Conservation (phyloP, 805 yeast species). For the Wickerhamiella lipophila region DNA sequence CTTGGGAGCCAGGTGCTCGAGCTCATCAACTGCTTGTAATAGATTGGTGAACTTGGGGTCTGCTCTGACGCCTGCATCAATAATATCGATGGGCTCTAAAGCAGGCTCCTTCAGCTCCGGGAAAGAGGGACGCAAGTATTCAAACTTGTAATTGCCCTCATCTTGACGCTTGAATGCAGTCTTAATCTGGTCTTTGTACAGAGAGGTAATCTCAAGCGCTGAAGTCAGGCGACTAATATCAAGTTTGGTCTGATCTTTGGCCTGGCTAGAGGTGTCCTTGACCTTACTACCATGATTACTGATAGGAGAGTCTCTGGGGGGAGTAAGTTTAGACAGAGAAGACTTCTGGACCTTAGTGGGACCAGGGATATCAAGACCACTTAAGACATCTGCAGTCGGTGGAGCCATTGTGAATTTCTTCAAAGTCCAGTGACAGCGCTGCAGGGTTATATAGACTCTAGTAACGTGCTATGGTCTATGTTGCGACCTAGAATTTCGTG, state of each 20-base stretch:
- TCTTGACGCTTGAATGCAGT: constrained; percentile 11
- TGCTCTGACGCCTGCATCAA: constrained; percentile 24
- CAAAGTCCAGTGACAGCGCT: too few species aligned
- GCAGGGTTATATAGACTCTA: not conserved
- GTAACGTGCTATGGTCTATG: not conserved
- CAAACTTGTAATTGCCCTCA: constrained; percentile 21
- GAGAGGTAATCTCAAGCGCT: constrained; percentile 12
- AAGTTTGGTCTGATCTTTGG: not conserved
- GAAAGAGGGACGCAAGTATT: constrained; percentile 24
- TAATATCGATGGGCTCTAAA: constrained; percentile 19
- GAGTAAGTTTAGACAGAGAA: not conserved
- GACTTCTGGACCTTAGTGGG: not conserved
- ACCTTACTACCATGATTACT: not conserved
- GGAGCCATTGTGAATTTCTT: constrained; percentile 5
- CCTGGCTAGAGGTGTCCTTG: too few species aligned
- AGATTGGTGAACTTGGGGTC: constrained; percentile 24
- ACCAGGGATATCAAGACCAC: not conserved
- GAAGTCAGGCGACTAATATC: constrained; percentile 8
- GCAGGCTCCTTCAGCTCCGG: constrained; percentile 27
- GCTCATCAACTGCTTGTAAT: constrained; percentile 22
- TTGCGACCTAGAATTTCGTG: not conserved
- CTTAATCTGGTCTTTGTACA: constrained; percentile 6
- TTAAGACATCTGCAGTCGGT: not conserved
- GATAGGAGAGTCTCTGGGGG: not conserved
- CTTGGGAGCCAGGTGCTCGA: constrained; percentile 47